phyloP scores from a whole-genome alignment of 257 asterid genomes.

The Lavandula angustifolia region DNA sequence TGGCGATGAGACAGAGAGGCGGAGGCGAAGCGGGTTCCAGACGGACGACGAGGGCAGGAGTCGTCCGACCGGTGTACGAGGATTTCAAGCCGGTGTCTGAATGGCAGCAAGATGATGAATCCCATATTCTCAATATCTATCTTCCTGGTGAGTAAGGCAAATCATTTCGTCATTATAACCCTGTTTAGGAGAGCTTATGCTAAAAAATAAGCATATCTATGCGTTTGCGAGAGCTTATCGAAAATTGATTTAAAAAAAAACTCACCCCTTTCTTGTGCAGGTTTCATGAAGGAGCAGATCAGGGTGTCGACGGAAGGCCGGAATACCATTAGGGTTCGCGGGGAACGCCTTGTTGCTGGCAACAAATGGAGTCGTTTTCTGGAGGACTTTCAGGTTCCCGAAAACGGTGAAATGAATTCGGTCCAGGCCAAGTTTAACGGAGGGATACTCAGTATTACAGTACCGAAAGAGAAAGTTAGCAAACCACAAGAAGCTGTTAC shows the following conservation, averaged over 20 bases:
- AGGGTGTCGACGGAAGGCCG: constrained; percentile 64
- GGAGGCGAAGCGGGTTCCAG: constrained; percentile 29
- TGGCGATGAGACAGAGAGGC: constrained; percentile 58
- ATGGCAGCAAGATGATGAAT: constrained; percentile 57
- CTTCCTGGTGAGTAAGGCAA: constrained; percentile 65
- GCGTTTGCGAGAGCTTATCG: no score
- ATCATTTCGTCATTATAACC: not conserved
- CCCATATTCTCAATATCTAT: constrained; percentile 49
- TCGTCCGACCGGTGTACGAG: constrained; percentile 52
- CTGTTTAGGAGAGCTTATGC: no score
- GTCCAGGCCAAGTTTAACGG: constrained; percentile 63
- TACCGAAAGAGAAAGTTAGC: constrained; percentile 43
- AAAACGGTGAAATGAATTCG: constrained; percentile 44
- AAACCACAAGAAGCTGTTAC: constrained; percentile 23
- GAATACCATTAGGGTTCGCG: constrained; percentile 55
- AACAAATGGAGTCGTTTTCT: constrained; percentile 76
- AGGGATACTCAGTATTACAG: constrained; percentile 56
- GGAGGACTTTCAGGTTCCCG: constrained; percentile 70
- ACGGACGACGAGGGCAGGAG: constrained; percentile 33
- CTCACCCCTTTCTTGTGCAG: constrained; percentile 29
- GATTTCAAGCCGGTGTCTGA: constrained; percentile 64
- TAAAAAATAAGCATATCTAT: no score
- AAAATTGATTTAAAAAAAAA: not conserved
- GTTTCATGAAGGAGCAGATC: constrained; percentile 60
- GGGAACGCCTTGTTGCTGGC: constrained; percentile 61